Evolutionary conservation across 768 basidiomycete species (phyloP).

Genomic region (Boletus reticuloceps): DNA sequence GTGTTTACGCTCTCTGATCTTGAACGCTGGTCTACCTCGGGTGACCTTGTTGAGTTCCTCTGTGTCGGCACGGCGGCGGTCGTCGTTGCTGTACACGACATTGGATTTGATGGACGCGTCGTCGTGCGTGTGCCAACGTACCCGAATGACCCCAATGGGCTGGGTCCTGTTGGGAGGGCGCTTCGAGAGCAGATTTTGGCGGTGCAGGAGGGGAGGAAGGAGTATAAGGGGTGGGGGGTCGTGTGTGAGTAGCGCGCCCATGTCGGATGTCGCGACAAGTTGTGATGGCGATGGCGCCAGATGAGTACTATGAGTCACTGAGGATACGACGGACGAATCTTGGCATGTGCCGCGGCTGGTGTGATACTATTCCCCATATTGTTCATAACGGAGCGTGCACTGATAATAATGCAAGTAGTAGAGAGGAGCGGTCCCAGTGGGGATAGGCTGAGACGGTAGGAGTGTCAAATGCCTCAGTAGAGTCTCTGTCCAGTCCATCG

Average conservation of each 20-base stretch:
- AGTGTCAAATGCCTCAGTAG: too few relatives aligned
- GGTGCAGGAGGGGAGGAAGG: conserved; percentile 66
- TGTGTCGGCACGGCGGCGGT: conserved; percentile 84
- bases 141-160: conserved; percentile 28
- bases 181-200: conserved; percentile 72
- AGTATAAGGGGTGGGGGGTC: conserved; percentile 68
- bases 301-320: too few relatives aligned
- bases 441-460: too few relatives aligned
- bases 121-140: conserved; percentile 63
- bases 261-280: too few relatives aligned
- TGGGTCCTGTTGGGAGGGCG: conserved; percentile 61
- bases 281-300: too few relatives aligned
- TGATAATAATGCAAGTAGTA: too few relatives aligned
- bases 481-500: too few relatives aligned
- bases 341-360: too few relatives aligned
- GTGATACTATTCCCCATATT: too few relatives aligned
- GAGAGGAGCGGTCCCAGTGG: too few relatives aligned
- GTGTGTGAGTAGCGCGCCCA: conserved; percentile 8
- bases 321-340: too few relatives aligned
- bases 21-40: conserved; percentile 52
- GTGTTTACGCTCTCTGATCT: conserved; percentile 60
- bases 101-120: conserved; percentile 70
- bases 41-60: conserved; percentile 76
- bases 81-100: conserved; percentile 66
- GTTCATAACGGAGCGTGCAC: too few relatives aligned